These are phyloP conservation scores for Aureobasidium lini DNA, from an alignment of 2,329 filamentous ascomycete genomes.

Conservation along the genomic window DNA sequence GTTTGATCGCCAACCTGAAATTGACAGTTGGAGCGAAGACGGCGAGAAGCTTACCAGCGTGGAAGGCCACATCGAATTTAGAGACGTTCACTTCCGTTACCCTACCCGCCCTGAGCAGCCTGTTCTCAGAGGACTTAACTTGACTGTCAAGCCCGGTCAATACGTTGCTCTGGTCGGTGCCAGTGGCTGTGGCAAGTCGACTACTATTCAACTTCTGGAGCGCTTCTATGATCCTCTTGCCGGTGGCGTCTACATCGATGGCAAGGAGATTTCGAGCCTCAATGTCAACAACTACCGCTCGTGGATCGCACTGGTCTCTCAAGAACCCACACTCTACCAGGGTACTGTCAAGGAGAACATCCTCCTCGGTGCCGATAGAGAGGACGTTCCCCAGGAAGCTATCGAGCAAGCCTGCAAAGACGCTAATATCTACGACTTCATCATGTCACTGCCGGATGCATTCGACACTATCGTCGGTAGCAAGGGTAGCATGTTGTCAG, in stretches of 20 bases:
- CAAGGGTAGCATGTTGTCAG: constrained; percentile 77
- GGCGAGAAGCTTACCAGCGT: constrained; percentile 57
- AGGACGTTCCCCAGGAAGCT: constrained; percentile 61
- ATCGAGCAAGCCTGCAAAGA: constrained; percentile 77
- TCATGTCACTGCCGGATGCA: constrained; percentile 75
- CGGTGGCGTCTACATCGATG: constrained; percentile 76
- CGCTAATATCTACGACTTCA: constrained; percentile 89
- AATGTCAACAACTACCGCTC: constrained; percentile 82
- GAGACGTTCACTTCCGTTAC: constrained; percentile 89
- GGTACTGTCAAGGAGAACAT: constrained; percentile 89
- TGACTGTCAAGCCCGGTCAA: constrained; percentile 66
- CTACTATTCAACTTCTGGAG: constrained; percentile 84
- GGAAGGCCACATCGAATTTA: constrained; percentile 78
- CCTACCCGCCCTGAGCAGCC: constrained; percentile 84
- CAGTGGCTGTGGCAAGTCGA: constrained; percentile 89
- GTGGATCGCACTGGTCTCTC: constrained; percentile 78
- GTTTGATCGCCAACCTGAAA: constrained; percentile 72
- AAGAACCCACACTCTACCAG: constrained; percentile 92
- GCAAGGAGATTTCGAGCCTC: constrained; percentile 68
- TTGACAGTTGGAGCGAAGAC: constrained; percentile 71
- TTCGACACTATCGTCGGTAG: constrained; percentile 70
- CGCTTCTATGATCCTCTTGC: constrained; percentile 87
- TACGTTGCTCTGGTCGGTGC: constrained; percentile 90
- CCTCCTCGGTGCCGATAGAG: constrained; percentile 60
- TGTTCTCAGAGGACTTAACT: constrained; percentile 78